Evolutionary conservation across 768 basidiomycete genomes (phyloP).

Genomic region (Clathrus columnatus): DNA sequence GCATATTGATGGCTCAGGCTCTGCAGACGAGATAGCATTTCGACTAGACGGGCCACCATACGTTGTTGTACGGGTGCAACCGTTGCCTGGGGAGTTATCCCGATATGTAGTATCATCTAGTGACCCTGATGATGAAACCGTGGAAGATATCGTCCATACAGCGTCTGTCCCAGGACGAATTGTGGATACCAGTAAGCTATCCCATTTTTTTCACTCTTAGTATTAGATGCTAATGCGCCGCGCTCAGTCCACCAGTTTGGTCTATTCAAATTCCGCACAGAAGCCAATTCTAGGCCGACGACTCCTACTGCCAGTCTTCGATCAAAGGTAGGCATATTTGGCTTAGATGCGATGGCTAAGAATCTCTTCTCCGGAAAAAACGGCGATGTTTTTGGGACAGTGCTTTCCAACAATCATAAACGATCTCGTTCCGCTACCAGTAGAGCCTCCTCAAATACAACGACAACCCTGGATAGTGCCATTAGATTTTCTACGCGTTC

Average conservation of each 20-base stretch:
- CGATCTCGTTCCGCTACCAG: conserved; percentile 62
- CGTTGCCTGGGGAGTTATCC: conserved; percentile 74
- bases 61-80: conserved; percentile 74
- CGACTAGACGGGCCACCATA: conserved; percentile 63
- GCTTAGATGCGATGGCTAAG: conserved; percentile 81
- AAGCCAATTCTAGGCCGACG: conserved; percentile 65
- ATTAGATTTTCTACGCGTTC: conserved; percentile 67
- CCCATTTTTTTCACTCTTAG: neutral
- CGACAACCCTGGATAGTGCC: conserved; percentile 58
- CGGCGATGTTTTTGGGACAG: conserved; percentile 64
- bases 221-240: conserved; percentile 1
- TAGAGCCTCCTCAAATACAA: conserved; percentile 70
- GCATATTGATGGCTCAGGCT: conserved; percentile 70
- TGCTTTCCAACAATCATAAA: conserved; percentile 51
- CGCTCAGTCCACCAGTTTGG: conserved; percentile 75
- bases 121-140: conserved; percentile 62
- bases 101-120: conserved; percentile 70
- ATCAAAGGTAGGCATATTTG: conserved; percentile 71
- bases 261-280: conserved; percentile 79
- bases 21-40: conserved; percentile 71
- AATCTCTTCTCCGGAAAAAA: conserved; percentile 74
- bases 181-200: conserved; percentile 67
- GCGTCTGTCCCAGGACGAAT: conserved; percentile 65
- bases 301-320: conserved; percentile 78
- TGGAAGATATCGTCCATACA: conserved; percentile 79